Base-by-base conservation (phyloP, 306 rosid species). In the Sophora flavescens region DNA sequence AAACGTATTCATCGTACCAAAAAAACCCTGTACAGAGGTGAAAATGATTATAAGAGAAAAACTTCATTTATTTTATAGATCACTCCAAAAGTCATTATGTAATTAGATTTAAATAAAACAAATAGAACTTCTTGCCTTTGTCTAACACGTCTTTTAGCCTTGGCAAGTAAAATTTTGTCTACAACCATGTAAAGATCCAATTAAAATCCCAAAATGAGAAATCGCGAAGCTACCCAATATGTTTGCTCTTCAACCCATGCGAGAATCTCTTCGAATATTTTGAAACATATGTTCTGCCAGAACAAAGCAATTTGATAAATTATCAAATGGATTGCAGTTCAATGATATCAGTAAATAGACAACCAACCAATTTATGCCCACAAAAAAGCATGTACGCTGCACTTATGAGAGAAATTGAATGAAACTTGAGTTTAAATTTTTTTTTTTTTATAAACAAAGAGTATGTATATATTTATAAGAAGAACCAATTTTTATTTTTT, bases 171-270 rank as follows among this genome's bases (percentile, higher is more conserved):
- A 22, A 0, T 22, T 22, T 22, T 22, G 0, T 22, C 22, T 22
- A 22, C 22, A 22, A 22, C 22, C 22, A 22, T 85, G 76, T 94
- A 94, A 28, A 94, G 95, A 80, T 94, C 95, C 86, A 94, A 75
- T 68, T 94, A 97, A 75, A 94, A 94, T 78, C 98, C 98, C 85
- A 94, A 84, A 69, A 84, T 84, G 77, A 94, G 95, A 86, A 94
- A 94, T 61, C 95, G 98, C n/a, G 83, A 84, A 78, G 98, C 96
- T 84, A 92, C 89, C 98, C 98, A 94, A 71, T 89, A 92, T 54
- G 95, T 94, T 90, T 92, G 93, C 89, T 92, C 96, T 75, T 94
- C 98, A 80, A 86, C 91, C 98, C 97, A 95, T 69, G 85, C 42
- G 15, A 95, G 97, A 77, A 90, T 87, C 50, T 95, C 93, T 76